Conservation (phyloP, 2,329 filamentous ascomycete species). For the Pseudomassariella vexata region DNA sequence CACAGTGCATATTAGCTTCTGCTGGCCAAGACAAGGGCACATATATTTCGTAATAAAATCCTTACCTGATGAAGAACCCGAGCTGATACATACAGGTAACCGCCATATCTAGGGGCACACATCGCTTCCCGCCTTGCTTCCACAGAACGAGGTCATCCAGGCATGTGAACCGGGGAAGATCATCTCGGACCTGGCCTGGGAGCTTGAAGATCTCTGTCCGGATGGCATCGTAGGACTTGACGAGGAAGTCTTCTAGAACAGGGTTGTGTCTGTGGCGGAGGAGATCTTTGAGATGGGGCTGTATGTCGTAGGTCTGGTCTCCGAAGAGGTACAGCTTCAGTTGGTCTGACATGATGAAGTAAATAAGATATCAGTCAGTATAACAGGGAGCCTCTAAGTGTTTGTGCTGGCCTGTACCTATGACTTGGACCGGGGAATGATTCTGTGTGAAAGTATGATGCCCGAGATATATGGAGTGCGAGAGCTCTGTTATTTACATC, state of each 20-base stretch:
- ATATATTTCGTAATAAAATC: not conserved
- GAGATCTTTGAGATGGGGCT: conserved; percentile 10
- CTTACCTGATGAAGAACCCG: conserved; percentile 13
- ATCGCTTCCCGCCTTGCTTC: conserved; percentile 10
- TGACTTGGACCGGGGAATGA: too few species aligned
- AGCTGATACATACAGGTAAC: conserved; percentile 15
- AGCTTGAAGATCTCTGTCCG: conserved; percentile 12
- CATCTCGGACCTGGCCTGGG: conserved; percentile 8
- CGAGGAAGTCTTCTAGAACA: conserved; percentile 11
- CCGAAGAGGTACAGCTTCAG: conserved; percentile 13
- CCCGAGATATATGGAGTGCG: too few species aligned
- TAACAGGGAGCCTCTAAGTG: too few species aligned
- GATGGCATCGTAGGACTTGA: conserved; percentile 11
- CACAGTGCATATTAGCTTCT: not conserved
- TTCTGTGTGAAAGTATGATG: too few species aligned
- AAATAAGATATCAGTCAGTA: too few species aligned
- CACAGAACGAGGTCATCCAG: conserved; percentile 14
- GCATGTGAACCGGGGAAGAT: conserved; percentile 14
- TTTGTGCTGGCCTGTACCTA: too few species aligned
- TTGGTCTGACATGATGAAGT: conserved; percentile 5
- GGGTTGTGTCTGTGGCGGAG: conserved; percentile 8
- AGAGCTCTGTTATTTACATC: too few species aligned
- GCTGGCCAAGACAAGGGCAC: too few species aligned
- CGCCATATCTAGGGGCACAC: conserved; percentile 16
- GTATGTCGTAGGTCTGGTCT: conserved; percentile 14